A percentile compares a stretch with the other conserved stretches of the same genome.
These are phyloP conservation scores for Crotalaria pallida DNA, from an alignment of 306 rosid species.

Conservation along the genomic window DNA sequence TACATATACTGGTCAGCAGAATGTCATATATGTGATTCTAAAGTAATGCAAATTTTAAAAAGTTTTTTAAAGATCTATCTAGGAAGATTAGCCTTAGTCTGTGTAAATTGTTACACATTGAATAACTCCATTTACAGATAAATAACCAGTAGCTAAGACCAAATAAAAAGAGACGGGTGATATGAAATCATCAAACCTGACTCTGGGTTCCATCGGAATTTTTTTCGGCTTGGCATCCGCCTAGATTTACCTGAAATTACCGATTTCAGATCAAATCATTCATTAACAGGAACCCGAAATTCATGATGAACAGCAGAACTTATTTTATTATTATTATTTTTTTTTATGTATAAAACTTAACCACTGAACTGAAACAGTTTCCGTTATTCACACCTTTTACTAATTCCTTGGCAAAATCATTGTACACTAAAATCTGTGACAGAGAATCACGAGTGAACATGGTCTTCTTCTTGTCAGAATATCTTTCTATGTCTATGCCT, in stretches of 20 bases:
- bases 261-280: slow-evolving; percentile 8
- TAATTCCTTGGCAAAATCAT: slow-evolving; percentile 49
- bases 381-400: slow-evolving; percentile 43
- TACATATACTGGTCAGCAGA: neutral
- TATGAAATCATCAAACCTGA: slow-evolving; percentile 37
- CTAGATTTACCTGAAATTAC: slow-evolving; percentile 41
- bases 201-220: slow-evolving; percentile 63
- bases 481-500: slow-evolving; percentile 38
- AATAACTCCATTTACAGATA: neutral
- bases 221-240: slow-evolving; percentile 29
- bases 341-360: neutral
- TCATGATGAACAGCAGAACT: slow-evolving; percentile 4
- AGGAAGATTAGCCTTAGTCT: neutral
- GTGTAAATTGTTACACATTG: neutral
- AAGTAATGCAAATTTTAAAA: neutral
- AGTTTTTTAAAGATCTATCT: neutral
- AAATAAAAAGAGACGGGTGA: neutral
- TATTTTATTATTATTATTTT: too few relatives aligned
- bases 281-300: neutral
- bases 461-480: slow-evolving; percentile 32
- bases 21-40: neutral
- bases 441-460: slow-evolving; percentile 48
- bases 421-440: slow-evolving; percentile 41
- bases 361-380: slow-evolving; percentile 1
- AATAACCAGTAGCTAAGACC: neutral